Base-by-base conservation (phyloP, 306 rosid genomes). In the Astragalus glycyphyllos region DNA sequence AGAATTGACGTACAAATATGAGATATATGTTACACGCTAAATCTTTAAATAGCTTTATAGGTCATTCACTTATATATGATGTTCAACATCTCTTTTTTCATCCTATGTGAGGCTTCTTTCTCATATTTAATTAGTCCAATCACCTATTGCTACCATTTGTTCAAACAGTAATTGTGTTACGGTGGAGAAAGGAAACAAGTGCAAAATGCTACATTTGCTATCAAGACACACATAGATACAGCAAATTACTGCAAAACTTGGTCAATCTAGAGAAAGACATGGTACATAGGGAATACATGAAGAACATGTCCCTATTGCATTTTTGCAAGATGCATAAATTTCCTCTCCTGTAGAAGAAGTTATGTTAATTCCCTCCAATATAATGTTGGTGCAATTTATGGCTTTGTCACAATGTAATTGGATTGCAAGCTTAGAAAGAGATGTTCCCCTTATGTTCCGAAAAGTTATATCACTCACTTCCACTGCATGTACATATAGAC, bases 381-480 rank as follows among this genome's bases (percentile, higher is more conserved):
- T 11, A 40, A 79, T 73, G 65, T 77, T 67, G 17, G 44, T 37
- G 74, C 83, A 82, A 5, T 60, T 80, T 48, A 10, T 3, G 9
- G 0, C 14, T 5, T 4, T 7, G 23, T 77, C 77, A 35, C 90
- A 85, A 4, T 23, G 29, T 6, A 83, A 38, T 14, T 47, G 29
- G 11, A 82, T 47, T 40, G 78, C 85, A 4, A 60, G 11, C 7
- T 74, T 82, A 12, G 1, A 6, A 1, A 29, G 38, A 0, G 87
- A 74, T 14, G 82, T 85, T 62, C 87, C 89, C 3, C 38, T 9
- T 4, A 85, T 38, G 9, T 80, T 55, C 1, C 73, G 73, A 14
- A 46, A 85, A 4, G 78, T 82, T 11, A 80, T 67, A 37, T 77
- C 65, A 8, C 83, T 80, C 29, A 85, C 85, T 59, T 49, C 3